A percentile compares a stretch with the other conserved stretches of the same genome.
Conservation (phyloP, 2,329 filamentous ascomycete genomes). For the Cladophialophora carrionii region DNA sequence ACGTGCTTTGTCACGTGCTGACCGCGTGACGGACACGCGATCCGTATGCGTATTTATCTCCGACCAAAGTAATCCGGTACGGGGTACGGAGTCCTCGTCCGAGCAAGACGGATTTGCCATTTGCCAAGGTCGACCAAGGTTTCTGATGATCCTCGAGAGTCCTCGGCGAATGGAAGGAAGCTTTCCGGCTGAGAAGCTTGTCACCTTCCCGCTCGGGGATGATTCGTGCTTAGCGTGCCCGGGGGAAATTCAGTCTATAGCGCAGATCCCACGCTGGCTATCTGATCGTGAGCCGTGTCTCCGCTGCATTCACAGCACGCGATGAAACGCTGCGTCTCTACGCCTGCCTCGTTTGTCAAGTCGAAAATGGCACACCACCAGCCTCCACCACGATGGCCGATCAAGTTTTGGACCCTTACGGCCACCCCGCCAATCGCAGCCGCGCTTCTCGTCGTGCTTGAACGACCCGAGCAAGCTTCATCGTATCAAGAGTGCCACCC, state of each 20-base stretch:
- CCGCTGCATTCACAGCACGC: conserved; percentile 4
- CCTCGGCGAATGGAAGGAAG: too few relatives aligned
- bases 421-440: conserved; percentile 16
- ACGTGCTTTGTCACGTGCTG: too few relatives aligned
- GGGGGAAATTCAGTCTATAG: conserved; percentile 15
- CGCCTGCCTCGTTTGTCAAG: conserved; percentile 10
- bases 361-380: conserved; percentile 13
- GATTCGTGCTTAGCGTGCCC: conserved; percentile 13
- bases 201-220: conserved; percentile 20
- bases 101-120: too few relatives aligned
- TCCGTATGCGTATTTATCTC: too few relatives aligned
- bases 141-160: too few relatives aligned
- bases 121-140: too few relatives aligned
- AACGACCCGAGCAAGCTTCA: conserved; percentile 14
- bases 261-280: conserved; percentile 11
- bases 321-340: conserved; percentile 26
- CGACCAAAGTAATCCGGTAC: too few relatives aligned
- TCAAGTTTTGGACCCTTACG: conserved; percentile 10
- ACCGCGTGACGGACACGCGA: too few relatives aligned
- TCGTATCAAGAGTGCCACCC: conserved; percentile 15
- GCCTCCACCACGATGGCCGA: conserved; percentile 2
- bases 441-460: conserved; percentile 25
- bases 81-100: too few relatives aligned
- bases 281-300: conserved; percentile 10
- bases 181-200: background rate